Evolutionary conservation across 352 stramenopile genomes (phyloP), one percentile per base, ranked within the genome.

Genomic region (Globisporangium barbulae): DNA sequence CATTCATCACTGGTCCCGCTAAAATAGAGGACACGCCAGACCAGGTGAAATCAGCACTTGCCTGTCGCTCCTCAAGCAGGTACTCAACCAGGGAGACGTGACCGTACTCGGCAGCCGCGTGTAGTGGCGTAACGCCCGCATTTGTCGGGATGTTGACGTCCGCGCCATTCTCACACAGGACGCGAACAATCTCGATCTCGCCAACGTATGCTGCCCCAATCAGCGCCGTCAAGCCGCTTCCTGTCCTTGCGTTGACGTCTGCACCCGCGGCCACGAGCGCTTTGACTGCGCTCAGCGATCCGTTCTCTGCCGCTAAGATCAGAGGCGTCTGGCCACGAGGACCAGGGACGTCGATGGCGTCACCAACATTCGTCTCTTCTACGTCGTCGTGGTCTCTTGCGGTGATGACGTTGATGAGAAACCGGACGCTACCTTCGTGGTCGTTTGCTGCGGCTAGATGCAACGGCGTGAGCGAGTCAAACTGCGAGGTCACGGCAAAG

Each of bases 161-260:
- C 10, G 44, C 44, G 21, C 44, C 44, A 22, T 45, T 42, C 25
- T 63, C 57, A 13, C 47, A 47, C 19, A 63, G 33, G 12, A 56
- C 35, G 19, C 31, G 45, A 6, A 48, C 45, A 37, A 53, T 37
- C 17, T 28, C 22, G 52, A 42, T 45, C 17, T 45, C 52, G 15
- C 30, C 52, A 42, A 37, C 52, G 52, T 42, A 41, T 5, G 31
- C 52, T 22, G 56, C 56, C 17, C 31, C 31, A 30, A 54, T 39
- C 13, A 63, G 28, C n/a, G 56, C 41, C 8, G 56, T 63, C 28
- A 22, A 53, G 56, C 44, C 56, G 42, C 53, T 54, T n/a, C 35
- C 28, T 30, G 56, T 53, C 28, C 28, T 35, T 8, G 31, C 44
- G 30, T 54, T 30, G 8, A 63, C n/a, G 5, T 63, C n/a, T 7